Evolutionary conservation across 148 eudicot species (phyloP).

Genomic region (Cornus kousa): DNA sequence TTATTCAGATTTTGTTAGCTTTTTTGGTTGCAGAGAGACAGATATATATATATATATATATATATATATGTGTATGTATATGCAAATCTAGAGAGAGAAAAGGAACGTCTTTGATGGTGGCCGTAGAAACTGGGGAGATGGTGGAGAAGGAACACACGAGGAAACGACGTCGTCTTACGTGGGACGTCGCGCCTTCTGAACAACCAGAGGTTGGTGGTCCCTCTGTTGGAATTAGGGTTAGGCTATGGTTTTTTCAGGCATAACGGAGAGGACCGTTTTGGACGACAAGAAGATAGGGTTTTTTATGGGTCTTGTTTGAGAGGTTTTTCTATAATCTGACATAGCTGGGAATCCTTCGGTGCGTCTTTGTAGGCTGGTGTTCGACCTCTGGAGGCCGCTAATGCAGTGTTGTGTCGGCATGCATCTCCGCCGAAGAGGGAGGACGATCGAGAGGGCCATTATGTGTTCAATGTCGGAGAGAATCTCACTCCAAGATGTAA

Average conservation of each 20-base stretch:
- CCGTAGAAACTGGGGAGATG: slow-evolving; percentile 17
- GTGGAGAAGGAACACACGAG: slow-evolving; percentile 38
- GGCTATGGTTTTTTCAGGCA: slow-evolving; percentile 4
- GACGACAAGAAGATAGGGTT: neutral
- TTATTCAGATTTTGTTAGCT: neutral
- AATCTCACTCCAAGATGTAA: slow-evolving; percentile 89
- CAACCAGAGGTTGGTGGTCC: slow-evolving; percentile 31
- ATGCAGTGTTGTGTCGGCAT: slow-evolving; percentile 33
- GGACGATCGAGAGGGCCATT: slow-evolving; percentile 89
- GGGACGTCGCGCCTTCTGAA: slow-evolving; percentile 62
- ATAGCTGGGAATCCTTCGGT: neutral
- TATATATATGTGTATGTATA: neutral
- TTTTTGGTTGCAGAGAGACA: slow-evolving; percentile 22
- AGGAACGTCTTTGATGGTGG: slow-evolving; percentile 16
- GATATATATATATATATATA: neutral
- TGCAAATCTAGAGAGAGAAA: neutral
- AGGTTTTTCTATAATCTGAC: neutral
- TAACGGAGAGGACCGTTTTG: neutral
- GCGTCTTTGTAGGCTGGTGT: slow-evolving; percentile 27
- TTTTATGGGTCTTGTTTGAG: neutral
- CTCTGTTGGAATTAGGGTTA: slow-evolving; percentile 4
- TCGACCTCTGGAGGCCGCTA: slow-evolving; percentile 2
- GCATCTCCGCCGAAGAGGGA: slow-evolving; percentile 68
- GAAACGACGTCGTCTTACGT: slow-evolving; percentile 71
- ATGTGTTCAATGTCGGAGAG: slow-evolving; percentile 68